phyloP scores from a whole-genome alignment of 116 monocot genomes.

The Trichopus zeylanicus region DNA sequence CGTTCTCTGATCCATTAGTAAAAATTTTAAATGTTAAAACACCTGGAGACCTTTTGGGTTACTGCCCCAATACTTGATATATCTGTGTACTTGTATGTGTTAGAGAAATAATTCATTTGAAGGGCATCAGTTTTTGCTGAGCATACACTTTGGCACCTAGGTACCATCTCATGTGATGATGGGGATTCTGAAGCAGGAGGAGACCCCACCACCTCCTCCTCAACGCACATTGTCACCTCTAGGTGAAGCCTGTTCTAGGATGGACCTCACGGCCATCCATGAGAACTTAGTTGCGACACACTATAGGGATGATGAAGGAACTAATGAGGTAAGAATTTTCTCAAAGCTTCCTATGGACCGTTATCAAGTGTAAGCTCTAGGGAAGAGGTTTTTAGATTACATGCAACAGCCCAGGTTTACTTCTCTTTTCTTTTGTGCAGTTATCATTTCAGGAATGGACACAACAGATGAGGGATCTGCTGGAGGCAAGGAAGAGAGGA shows the following conservation, averaged over 20 bases:
- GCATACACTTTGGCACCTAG: no score
- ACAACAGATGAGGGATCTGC: conserved; percentile 91
- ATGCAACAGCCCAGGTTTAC: not conserved
- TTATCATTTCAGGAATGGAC: conserved; percentile 97
- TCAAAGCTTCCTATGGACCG: no score
- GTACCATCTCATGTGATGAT: conserved; percentile 83
- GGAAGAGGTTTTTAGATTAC: not conserved
- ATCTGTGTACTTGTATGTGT: no score
- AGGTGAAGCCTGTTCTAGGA: conserved; percentile 85
- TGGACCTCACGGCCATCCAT: conserved; percentile 93
- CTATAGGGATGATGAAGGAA: conserved; percentile 88
- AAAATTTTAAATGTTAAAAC: no score
- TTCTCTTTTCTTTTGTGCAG: conserved; percentile 21
- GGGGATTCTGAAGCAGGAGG: conserved; percentile 56
- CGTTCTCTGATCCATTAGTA: no score
- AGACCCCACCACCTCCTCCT: conserved; percentile 40
- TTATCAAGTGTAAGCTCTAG: no score
- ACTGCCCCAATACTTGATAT: no score
- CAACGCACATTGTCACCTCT: conserved; percentile 58
- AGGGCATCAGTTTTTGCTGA: not conserved
- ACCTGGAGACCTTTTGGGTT: no score
- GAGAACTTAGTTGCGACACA: conserved; percentile 67
- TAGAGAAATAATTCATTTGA: not conserved
- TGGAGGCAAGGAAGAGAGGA: conserved; percentile 81
- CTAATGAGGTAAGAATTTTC: conserved; percentile 55